Conservation (phyloP, 768 basidiomycete species). For the Tremella mesenterica region DNA sequence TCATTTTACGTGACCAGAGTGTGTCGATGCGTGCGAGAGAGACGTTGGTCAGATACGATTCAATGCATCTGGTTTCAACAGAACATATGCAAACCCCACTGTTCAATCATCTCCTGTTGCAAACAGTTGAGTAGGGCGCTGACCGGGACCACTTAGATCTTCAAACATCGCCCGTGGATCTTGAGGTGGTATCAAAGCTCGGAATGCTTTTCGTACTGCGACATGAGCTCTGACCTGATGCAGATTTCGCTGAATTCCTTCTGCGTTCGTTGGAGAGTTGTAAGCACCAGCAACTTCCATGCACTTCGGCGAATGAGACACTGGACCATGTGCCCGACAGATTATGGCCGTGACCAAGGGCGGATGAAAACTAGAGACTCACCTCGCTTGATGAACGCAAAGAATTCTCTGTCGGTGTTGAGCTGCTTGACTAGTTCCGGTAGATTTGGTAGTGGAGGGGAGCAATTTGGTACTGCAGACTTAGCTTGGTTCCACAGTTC, state of each 20-base stretch:
- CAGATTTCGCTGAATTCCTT: background rate
- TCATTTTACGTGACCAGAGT: too few relatives aligned
- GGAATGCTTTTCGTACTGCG: conserved; percentile 34
- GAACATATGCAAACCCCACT: too few relatives aligned
- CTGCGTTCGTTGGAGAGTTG: background rate
- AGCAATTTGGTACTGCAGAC: conserved; percentile 66
- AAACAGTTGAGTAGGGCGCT: too few relatives aligned
- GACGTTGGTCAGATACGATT: too few relatives aligned
- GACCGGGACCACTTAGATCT: conserved; percentile 25
- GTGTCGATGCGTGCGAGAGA: too few relatives aligned
- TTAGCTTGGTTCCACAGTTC: conserved; percentile 6
- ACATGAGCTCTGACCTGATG: too few relatives aligned
- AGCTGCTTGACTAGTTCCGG: conserved; percentile 62
- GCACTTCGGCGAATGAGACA: background rate
- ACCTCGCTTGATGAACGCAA: conserved; percentile 58
- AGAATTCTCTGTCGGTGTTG: conserved; percentile 62
- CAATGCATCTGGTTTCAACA: too few relatives aligned
- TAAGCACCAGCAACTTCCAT: too few relatives aligned
- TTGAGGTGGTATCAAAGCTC: conserved; percentile 17
- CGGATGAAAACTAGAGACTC: conserved; percentile 7
- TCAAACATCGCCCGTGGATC: conserved; percentile 20
- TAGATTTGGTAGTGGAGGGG: conserved; percentile 60
- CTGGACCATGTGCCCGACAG: background rate
- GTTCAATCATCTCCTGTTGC: too few relatives aligned
- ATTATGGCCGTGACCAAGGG: background rate